Conservation (phyloP, 192 early-diverging fungal species). For the Backusella australiensis region DNA sequence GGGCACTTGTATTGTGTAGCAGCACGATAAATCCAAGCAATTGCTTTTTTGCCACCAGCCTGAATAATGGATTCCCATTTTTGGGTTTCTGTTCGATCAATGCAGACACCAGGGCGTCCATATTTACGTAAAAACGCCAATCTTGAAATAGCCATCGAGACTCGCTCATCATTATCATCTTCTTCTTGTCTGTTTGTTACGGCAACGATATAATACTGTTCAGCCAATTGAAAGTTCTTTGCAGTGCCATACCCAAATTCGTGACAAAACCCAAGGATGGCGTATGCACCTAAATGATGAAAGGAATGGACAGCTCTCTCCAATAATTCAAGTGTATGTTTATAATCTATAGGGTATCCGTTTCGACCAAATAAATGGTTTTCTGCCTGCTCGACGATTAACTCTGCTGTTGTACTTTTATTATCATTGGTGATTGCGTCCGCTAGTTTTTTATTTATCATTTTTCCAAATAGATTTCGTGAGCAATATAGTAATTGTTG, state of each 20-base stretch:
- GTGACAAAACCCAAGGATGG: slow-evolving; percentile 74
- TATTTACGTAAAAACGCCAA: slow-evolving; percentile 80
- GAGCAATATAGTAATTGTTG: slow-evolving; percentile 12
- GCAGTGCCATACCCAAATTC: slow-evolving; percentile 72
- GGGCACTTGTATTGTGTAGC: slow-evolving; percentile 56
- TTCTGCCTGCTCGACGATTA: slow-evolving; percentile 11
- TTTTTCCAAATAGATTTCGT: neutral
- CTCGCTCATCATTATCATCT: slow-evolving; percentile 56
- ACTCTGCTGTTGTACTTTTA: neutral
- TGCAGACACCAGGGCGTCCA: slow-evolving; percentile 73
- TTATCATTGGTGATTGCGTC: neutral
- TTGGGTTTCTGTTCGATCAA: slow-evolving; percentile 77
- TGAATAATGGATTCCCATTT: slow-evolving; percentile 66
- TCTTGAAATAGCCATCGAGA: slow-evolving; percentile 64
- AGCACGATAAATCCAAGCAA: slow-evolving; percentile 61
- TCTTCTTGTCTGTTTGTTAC: slow-evolving; percentile 54
- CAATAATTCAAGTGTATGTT: slow-evolving; percentile 51
- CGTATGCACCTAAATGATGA: slow-evolving; percentile 48
- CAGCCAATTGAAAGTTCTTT: neutral
- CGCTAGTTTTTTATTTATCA: neutral
- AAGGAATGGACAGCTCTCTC: slow-evolving; percentile 38
- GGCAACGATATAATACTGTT: slow-evolving; percentile 32
- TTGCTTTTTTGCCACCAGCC: slow-evolving; percentile 46
- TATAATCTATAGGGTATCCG: slow-evolving; percentile 42
- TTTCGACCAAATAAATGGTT: slow-evolving; percentile 53